phyloP scores from a whole-genome alignment of 2,329 filamentous ascomycete genomes.

The Trichoderma brevicompactum region DNA sequence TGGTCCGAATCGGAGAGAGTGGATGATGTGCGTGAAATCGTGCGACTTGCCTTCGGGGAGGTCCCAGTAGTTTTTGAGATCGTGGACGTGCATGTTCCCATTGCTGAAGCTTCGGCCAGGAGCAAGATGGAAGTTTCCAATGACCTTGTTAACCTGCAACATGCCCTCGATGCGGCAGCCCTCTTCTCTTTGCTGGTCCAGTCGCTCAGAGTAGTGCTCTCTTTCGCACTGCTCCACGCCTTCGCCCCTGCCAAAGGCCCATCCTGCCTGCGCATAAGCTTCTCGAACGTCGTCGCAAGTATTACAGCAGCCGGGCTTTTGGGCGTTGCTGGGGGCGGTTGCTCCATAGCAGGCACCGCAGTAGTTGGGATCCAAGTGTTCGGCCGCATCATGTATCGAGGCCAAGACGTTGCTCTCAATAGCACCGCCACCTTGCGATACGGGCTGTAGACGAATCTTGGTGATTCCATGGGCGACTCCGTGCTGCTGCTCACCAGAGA shows the following conservation, averaged over 20 bases:
- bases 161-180: slow-evolving; percentile 93
- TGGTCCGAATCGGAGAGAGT: slow-evolving; percentile 89
- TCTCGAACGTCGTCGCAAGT: slow-evolving; percentile 97
- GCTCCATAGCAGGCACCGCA: slow-evolving; percentile 95
- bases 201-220: slow-evolving; percentile 88
- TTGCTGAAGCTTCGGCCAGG: slow-evolving; percentile 95
- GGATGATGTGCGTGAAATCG: slow-evolving; percentile 87
- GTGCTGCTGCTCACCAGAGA: slow-evolving; percentile 94
- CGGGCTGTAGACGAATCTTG: slow-evolving; percentile 80
- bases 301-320: slow-evolving; percentile 91
- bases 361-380: slow-evolving; percentile 87
- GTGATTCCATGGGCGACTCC: slow-evolving; percentile 90
- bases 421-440: slow-evolving; percentile 73
- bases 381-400: slow-evolving; percentile 67
- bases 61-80: slow-evolving; percentile 93
- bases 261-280: slow-evolving; percentile 85
- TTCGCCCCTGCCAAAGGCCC: slow-evolving; percentile 93
- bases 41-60: slow-evolving; percentile 70
- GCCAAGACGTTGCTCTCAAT: slow-evolving; percentile 72
- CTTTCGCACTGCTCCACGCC: slow-evolving; percentile 93
- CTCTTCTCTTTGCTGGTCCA: slow-evolving; percentile 86
- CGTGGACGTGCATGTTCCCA: slow-evolving; percentile 96
- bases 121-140: slow-evolving; percentile 98
- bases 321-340: slow-evolving; percentile 67
- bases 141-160: slow-evolving; percentile 95